phyloP scores from a whole-genome alignment of 1,139 yeast genomes.

The Scheffersomyces insectosa region DNA sequence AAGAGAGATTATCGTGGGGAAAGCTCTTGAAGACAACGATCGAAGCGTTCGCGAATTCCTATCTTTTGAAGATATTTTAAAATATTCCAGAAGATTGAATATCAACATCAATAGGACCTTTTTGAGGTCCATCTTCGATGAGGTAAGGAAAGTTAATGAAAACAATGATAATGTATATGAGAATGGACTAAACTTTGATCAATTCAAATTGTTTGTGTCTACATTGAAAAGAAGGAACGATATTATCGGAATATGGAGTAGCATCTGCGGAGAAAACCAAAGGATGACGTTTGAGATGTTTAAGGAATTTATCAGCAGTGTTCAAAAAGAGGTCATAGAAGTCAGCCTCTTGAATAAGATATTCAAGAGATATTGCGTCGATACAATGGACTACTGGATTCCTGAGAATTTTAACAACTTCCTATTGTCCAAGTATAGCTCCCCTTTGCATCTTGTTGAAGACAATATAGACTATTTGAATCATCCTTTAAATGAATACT shows the following conservation, averaged over 20 bases:
- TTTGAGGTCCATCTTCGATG: slow-evolving; percentile 41
- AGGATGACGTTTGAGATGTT: slow-evolving; percentile 47
- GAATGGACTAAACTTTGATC: slow-evolving; percentile 55
- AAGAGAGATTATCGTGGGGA: slow-evolving; percentile 23
- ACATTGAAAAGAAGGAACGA: slow-evolving; percentile 38
- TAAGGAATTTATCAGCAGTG: slow-evolving; percentile 41
- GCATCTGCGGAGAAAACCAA: slow-evolving; percentile 29
- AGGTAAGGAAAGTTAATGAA: slow-evolving; percentile 37
- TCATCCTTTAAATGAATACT: slow-evolving; percentile 81
- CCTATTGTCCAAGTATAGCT: slow-evolving; percentile 48
- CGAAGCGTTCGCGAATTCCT: slow-evolving; percentile 38
- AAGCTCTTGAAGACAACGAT: slow-evolving; percentile 15
- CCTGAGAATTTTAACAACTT: slow-evolving; percentile 54
- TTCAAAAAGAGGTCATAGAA: slow-evolving; percentile 51
- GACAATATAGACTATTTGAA: slow-evolving; percentile 45
- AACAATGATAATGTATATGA: slow-evolving; percentile 5
- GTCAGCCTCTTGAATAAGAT: slow-evolving; percentile 30
- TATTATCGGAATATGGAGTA: slow-evolving; percentile 27
- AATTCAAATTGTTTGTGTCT: slow-evolving; percentile 72
- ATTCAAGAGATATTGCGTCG: slow-evolving; percentile 46
- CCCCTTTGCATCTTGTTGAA: slow-evolving; percentile 28
- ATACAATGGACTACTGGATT: slow-evolving; percentile 32
- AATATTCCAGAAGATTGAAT: slow-evolving; percentile 65
- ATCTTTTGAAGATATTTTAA: slow-evolving; percentile 67
- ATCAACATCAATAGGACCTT: slow-evolving; percentile 49